A percentile compares a stretch with the other conserved stretches of the same genome.
phyloP scores from a whole-genome alignment of 2,329 filamentous ascomycete species.

The Ascochyta fabae region DNA sequence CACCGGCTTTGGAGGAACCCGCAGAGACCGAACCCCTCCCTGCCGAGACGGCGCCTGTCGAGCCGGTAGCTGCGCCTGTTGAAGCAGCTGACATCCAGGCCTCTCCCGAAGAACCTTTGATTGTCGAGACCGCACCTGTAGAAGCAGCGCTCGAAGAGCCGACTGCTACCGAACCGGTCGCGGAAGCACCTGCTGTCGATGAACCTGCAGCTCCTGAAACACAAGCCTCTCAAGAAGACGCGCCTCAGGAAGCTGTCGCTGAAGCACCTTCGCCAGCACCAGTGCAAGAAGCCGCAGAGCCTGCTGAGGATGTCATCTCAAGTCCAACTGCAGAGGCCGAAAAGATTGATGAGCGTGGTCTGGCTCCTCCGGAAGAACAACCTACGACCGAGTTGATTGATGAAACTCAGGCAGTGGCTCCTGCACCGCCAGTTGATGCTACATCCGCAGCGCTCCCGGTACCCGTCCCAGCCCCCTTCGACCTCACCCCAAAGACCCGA shows the following conservation, averaged over 20 bases:
- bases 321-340: neutral
- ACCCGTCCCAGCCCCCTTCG: conserved; percentile 2
- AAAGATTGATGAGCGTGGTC: neutral
- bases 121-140: neutral
- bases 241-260: neutral
- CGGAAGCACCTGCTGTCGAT: neutral
- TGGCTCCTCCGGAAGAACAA: neutral
- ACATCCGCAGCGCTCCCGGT: neutral
- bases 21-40: neutral
- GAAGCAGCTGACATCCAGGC: neutral
- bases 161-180: neutral
- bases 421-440: neutral
- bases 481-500: conserved; percentile 22
- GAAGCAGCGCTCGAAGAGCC: neutral
- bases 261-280: neutral
- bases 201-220: neutral
- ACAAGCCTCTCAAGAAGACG: neutral
- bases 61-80: neutral
- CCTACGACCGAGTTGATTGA: neutral
- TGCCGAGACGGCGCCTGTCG: neutral
- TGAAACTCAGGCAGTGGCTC: neutral
- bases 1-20: neutral
- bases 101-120: neutral
- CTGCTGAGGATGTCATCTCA: neutral
- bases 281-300: neutral